A percentile compares a stretch with the other conserved stretches of the same genome.
Conservation (phyloP, 331 rosid genomes). For the Acacia pycnantha region DNA sequence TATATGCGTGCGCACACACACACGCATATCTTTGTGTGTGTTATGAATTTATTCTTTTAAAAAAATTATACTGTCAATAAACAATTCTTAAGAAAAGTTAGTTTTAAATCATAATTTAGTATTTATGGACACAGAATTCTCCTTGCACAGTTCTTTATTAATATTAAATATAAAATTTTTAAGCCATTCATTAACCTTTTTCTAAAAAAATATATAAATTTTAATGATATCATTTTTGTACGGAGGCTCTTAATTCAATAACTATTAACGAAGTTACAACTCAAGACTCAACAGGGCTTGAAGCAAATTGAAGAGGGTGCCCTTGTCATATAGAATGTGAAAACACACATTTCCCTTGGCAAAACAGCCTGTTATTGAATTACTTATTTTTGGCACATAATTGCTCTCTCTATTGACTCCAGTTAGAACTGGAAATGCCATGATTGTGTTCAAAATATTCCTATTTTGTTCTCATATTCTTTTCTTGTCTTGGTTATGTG, state of each 20-base stretch:
- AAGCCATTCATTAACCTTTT: background rate
- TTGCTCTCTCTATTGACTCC: background rate
- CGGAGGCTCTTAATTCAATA: background rate
- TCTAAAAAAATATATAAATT: background rate
- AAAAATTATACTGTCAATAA: background rate
- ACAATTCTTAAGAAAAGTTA: background rate
- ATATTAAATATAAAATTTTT: background rate
- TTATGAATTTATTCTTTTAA: background rate
- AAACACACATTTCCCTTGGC: background rate
- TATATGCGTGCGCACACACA: rapidly evolving
- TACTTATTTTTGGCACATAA: background rate
- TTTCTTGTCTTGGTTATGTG: background rate
- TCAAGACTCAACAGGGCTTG: background rate
- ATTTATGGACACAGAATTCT: background rate
- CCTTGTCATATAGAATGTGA: background rate
- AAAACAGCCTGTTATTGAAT: background rate
- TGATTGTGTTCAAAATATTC: background rate
- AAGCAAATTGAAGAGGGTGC: background rate
- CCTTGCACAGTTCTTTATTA: background rate
- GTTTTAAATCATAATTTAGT: background rate
- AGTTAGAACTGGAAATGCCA: background rate
- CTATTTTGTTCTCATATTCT: background rate
- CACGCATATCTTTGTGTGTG: background rate
- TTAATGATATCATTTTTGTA: background rate
- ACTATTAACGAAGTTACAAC: too few relatives aligned